Evolutionary conservation across 495 filamentous ascomycete genomes (phyloP), one percentile per base, ranked within the genome.

Genomic region (Cladorrhinum samala): DNA sequence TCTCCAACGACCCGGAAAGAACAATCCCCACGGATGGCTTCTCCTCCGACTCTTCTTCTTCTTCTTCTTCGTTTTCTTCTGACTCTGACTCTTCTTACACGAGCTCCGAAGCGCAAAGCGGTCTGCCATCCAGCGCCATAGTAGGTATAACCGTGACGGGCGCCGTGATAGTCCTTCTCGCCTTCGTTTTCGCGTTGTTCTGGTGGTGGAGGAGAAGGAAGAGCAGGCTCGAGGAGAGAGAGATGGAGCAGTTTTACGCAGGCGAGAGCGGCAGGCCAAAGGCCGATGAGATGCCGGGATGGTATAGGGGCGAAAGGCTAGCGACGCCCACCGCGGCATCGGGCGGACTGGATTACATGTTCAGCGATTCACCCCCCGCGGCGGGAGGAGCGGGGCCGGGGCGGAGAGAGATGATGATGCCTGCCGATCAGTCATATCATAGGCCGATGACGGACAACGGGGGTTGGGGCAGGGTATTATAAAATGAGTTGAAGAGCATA

Each of bases 271-370:
- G 59, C 18, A 53, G 61, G 11, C 38, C 54, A 0, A 46, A 38
- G 1, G 38, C 53, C 18, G 46, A 56, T 14, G 57, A 62, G 16
- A 64, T 66, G 14, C 63, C 65, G 1, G 63, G 65, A 0, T 68
- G 65, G 65, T 63, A 66, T 52, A 63, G 63, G n/a, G 63, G 65
- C 2, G 56, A 63, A 37, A 43, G 56, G 37, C 53, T 47, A 25
- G 19, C 42, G 37, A 54, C 59, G 43, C 57, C 63, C 21, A 48
- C 45, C 33, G 27, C 42, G 25, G 52, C 58, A 30, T 56, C 49
- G 21, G n/a, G 16, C 2, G 25, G 25, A n/a, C 50, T 50, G 39
- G 23, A 23, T n/a, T n/a, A n/a, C 27, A 11, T 5, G 27, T 33
- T 33, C 27, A 33, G 27, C 6, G 27, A 33, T 33, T 33, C 27